Evolutionary conservation across 768 basidiomycete genomes (phyloP).

Genomic region (Boletus sp.): DNA sequence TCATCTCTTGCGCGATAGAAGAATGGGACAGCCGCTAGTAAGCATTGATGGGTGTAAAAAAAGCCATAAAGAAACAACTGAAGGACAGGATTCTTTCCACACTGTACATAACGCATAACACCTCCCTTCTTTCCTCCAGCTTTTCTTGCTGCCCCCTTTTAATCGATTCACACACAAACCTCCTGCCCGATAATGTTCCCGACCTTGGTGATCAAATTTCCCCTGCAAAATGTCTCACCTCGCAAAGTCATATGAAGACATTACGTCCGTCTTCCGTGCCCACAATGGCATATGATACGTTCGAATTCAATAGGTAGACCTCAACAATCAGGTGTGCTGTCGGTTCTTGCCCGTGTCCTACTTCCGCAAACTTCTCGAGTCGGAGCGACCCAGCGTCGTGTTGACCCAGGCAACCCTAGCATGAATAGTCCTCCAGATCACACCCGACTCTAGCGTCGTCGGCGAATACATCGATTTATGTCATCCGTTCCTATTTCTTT

Average conservation of each 20-base stretch:
- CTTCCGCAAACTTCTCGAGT: conserved; percentile 45
- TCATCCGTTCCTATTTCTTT: conserved; percentile 52
- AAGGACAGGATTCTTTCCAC: no score
- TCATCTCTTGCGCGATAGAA: no score
- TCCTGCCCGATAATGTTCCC: not conserved
- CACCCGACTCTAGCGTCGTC: conserved; percentile 49
- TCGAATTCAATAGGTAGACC: conserved; percentile 67
- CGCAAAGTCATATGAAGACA: conserved; percentile 1
- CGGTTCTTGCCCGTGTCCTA: conserved; percentile 57
- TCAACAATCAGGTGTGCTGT: conserved; percentile 55
- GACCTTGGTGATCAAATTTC: not conserved
- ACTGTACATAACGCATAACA: not conserved
- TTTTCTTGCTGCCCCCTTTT: not conserved
- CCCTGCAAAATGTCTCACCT: not conserved
- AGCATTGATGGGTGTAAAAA: no score
- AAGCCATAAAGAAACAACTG: no score
- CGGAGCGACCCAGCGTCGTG: conserved; percentile 52
- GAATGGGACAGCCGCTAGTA: no score
- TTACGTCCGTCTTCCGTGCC: not conserved
- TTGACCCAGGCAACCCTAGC: conserved; percentile 49
- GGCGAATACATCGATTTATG: conserved; percentile 59
- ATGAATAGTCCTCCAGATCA: conserved; percentile 44
- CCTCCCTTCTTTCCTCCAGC: not conserved
- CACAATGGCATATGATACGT: conserved; percentile 38
- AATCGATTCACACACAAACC: not conserved